These are phyloP conservation scores for Hura crepitans DNA, from an alignment of 441 rosid species.

Conservation along the genomic window DNA sequence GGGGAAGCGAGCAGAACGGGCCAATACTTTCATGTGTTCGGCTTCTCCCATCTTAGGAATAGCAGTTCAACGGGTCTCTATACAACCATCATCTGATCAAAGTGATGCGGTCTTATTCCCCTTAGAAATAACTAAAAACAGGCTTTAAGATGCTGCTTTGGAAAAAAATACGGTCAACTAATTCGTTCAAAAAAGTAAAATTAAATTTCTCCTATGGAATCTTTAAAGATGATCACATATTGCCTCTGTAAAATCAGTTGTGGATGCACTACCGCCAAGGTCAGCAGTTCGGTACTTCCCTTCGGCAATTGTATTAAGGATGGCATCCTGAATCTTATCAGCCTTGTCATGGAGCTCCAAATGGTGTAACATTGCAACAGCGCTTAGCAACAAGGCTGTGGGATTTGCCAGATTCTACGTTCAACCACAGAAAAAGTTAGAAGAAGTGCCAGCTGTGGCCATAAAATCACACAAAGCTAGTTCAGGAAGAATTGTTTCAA, in stretches of 20 bases:
- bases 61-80: constrained; percentile 6
- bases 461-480: neutral
- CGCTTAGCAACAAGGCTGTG: constrained; percentile 79
- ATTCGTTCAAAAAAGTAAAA: constrained; percentile 8
- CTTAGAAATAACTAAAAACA: constrained; percentile 1
- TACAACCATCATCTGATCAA: constrained; percentile 18
- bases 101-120: constrained; percentile 28
- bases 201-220: constrained; percentile 15
- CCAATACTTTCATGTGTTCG: too few species aligned
- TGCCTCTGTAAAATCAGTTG: constrained; percentile 84
- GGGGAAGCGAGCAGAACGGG: too few species aligned
- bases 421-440: constrained; percentile 21
- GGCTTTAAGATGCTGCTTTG: constrained; percentile 16
- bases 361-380: constrained; percentile 85
- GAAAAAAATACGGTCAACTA: constrained; percentile 15
- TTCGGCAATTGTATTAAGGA: constrained; percentile 74
- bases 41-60: too few species aligned
- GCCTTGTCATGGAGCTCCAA: constrained; percentile 73
- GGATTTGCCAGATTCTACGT: constrained; percentile 85
- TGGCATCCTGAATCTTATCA: constrained; percentile 69
- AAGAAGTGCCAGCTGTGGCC: neutral
- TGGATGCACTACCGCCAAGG: constrained; percentile 73
- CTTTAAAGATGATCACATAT: constrained; percentile 65
- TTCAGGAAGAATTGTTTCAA: neutral
- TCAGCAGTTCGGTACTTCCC: constrained; percentile 89